Evolutionary conservation across 2,329 filamentous ascomycete genomes (phyloP), one percentile per base, ranked within the genome.

Genomic region (Xylaria sp.): DNA sequence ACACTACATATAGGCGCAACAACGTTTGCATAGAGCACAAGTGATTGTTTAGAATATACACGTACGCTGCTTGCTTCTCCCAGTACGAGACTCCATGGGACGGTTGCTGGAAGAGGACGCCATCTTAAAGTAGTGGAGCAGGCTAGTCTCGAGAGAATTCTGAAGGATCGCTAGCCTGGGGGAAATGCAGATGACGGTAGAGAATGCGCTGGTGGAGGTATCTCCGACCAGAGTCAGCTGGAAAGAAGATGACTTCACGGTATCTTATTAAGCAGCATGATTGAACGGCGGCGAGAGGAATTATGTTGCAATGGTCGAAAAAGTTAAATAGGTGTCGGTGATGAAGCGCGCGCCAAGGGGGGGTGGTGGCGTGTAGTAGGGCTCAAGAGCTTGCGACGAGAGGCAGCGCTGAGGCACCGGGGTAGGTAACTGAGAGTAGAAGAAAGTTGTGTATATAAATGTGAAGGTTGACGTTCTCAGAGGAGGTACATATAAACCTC

Each of bases 11-110:
- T 64, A n/a, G 29, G 35, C 50, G 40, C 51, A 64, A 55, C 63
- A 60, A 68, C 65, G 27, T 60, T 55, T 42, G 35, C 51, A 29
- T 5, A 21, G 55, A 61, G 23, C 27, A 44, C 59, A 63, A 69
- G 59, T 61, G 63, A 40, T 27, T 60, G 4, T 8, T 44, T 35
- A 48, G 47, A 63, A 55, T 66, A 32, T 66, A 32, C 58, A 92
- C 91, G 90, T 86, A 94, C 92, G 89, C 82, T 96, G 93, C 79
- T 94, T 94, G 78, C 85, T 90, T 79, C 93, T 87, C 76, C 92
- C 92, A 63, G 88, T 90, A 77, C 92, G 88, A 71, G 92, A 93
- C 84, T 94, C 86, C 89, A 91, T 91, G 61, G 87, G 83, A 75
- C 87, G 87, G 76, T 77, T 82, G 70, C 74, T 80, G 47, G 78